phyloP scores from a whole-genome alignment of 768 basidiomycete species.

The Hemileccinum rubropunctum region DNA sequence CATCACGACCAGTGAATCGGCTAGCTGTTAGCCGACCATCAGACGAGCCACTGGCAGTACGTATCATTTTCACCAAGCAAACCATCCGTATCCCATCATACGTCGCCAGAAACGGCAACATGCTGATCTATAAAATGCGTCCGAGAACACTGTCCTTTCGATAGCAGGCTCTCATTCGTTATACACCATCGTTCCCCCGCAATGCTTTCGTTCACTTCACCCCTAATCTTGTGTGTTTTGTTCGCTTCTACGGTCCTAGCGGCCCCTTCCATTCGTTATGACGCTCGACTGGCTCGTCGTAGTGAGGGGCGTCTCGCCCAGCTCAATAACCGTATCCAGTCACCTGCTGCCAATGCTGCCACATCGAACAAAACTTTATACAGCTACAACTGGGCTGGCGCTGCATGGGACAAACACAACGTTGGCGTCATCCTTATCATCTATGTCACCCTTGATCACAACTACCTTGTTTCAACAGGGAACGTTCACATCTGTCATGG shows the following conservation, averaged over 20 bases:
- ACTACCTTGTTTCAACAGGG: not conserved
- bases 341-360: too few relatives aligned
- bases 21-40: too few relatives aligned
- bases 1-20: too few relatives aligned
- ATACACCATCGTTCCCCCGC: not conserved
- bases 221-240: not conserved
- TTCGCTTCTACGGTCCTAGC: not conserved
- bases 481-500: not conserved
- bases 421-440: not conserved
- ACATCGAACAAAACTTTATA: not conserved
- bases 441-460: not conserved
- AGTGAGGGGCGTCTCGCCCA: not conserved
- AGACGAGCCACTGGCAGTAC: too few relatives aligned
- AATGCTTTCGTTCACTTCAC: not conserved
- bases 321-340: too few relatives aligned
- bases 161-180: not conserved
- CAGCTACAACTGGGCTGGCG: not conserved
- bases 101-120: not conserved
- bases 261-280: not conserved
- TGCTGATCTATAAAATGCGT: not conserved
- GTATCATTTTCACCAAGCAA: too few relatives aligned
- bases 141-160: not conserved
- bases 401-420: not conserved
- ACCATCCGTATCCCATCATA: too few relatives aligned
- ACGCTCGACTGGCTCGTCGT: not conserved